phyloP scores from a whole-genome alignment of 257 asterid genomes.

The Anisodus acutangulus region DNA sequence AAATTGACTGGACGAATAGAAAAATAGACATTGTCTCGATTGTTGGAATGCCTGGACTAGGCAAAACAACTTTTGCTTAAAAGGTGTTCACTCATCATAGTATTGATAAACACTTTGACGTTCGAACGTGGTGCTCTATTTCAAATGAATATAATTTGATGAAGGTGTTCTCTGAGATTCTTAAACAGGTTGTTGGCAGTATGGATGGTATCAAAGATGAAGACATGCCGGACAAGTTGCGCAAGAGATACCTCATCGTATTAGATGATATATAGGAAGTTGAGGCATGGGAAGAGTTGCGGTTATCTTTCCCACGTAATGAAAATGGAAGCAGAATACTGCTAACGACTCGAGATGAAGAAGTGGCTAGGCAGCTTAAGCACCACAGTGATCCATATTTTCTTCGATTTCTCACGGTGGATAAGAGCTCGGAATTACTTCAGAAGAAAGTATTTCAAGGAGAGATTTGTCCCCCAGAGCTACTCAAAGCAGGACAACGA shows the following conservation, averaged over 20 bases:
- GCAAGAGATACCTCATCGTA: background rate
- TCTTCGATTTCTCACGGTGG: background rate
- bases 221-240: slow-evolving; percentile 9
- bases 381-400: slow-evolving; percentile 13
- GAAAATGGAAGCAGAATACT: slow-evolving; percentile 7
- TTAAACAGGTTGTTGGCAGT: background rate
- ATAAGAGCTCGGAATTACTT: background rate
- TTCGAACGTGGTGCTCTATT: background rate
- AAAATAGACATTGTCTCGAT: slow-evolving; percentile 2
- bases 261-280: slow-evolving; percentile 19
- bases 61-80: background rate
- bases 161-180: slow-evolving; percentile 16
- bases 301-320: background rate
- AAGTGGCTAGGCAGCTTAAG: slow-evolving; percentile 13
- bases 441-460: background rate
- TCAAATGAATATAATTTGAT: background rate
- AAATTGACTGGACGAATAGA: background rate
- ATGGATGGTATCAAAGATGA: background rate
- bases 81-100: background rate
- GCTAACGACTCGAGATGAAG: background rate
- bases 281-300: slow-evolving; percentile 13
- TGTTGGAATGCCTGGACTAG: slow-evolving; percentile 16
- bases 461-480: background rate
- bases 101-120: background rate
- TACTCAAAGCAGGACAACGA: background rate